Base-by-base conservation (phyloP, 1,284 basidiomycete genomes). In the Moesziomyces antarcticus region DNA sequence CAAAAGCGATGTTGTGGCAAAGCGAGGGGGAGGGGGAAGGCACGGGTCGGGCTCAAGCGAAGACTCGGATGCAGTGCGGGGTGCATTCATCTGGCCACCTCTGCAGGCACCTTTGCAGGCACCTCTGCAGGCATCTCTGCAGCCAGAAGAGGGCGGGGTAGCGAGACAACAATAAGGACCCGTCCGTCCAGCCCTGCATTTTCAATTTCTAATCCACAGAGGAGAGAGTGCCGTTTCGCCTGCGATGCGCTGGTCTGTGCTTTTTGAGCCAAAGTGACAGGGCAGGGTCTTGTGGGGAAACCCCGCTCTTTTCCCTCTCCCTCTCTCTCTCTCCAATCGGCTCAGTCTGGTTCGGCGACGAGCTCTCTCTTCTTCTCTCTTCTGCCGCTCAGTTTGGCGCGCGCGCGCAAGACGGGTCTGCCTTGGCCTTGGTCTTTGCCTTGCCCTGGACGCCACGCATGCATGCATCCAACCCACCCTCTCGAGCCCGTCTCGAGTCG, bases 51-150 rank as follows among this genome's bases (percentile, higher is more conserved):
- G 25, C 37, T 40, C 37, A 47, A 50, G 53, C 47, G 48, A 52
- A 40, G 22, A 24, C 44, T 21, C 25, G 35, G 33, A 51, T 24
- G 24, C 45, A 5, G 35, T 61, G 58, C 53, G 59, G 59, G 48
- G 53, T 56, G 59, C 59, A 56, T 46, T 55, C 3, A 16, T 24
- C 35, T 25, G 37, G 37, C n/a, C 25, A 43, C 25, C 22, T 25
- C 52, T 49, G 40, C 22, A 18, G 24, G 27, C 33, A 41, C 8
- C 16, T 65, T 52, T 56, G 42, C 63, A 60, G 63, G 1, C 24
- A 13, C 22, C 16, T 65, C 56, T 56, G 42, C 63, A 60, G 30
- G 20, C 47, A 49, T 43, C 50, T 45, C 42, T 59, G 47, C 51
- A 44, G 56, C 50, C 51, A 21, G 18, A n/a, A 40, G 37, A 40